Conservation (phyloP, 176 grass and related monocot genomes). For the Aegilops bicornis region DNA sequence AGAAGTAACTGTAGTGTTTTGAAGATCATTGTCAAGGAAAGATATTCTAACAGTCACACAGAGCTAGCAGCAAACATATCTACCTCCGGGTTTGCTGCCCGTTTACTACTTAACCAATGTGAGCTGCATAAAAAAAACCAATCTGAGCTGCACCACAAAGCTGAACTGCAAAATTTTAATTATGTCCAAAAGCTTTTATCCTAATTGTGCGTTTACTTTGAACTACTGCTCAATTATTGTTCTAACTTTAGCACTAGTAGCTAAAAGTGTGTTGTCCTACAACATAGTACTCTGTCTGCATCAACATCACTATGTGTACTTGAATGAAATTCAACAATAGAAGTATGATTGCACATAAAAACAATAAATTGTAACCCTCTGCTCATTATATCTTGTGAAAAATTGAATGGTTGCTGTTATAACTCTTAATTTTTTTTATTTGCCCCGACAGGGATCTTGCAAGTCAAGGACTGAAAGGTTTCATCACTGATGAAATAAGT, state of each 20-base stretch:
- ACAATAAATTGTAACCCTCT: neutral
- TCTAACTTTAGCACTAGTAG: neutral
- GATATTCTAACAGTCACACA: neutral
- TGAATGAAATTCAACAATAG: neutral
- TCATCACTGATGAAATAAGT: slow-evolving; percentile 86
- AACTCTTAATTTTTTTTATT: neutral
- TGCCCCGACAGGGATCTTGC: slow-evolving; percentile 65
- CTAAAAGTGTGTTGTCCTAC: neutral
- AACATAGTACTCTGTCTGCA: neutral
- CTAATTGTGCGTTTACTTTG: neutral
- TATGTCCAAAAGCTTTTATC: neutral
- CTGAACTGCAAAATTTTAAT: slow-evolving; percentile 1
- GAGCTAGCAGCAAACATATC: neutral
- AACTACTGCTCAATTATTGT: neutral
- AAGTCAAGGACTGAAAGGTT: slow-evolving; percentile 96
- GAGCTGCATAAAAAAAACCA: neutral
- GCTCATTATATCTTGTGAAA: neutral
- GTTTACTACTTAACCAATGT: neutral
- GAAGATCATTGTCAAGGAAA: neutral
- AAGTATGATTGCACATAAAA: neutral
- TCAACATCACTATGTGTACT: neutral
- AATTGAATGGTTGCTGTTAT: neutral
- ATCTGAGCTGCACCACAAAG: neutral
- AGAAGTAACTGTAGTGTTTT: neutral
- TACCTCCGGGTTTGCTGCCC: neutral